A percentile compares a stretch with the other conserved stretches of the same genome.
These are phyloP conservation scores for Termitomyces bulborhizus DNA, from an alignment of 768 basidiomycete genomes.

Conservation along the genomic window DNA sequence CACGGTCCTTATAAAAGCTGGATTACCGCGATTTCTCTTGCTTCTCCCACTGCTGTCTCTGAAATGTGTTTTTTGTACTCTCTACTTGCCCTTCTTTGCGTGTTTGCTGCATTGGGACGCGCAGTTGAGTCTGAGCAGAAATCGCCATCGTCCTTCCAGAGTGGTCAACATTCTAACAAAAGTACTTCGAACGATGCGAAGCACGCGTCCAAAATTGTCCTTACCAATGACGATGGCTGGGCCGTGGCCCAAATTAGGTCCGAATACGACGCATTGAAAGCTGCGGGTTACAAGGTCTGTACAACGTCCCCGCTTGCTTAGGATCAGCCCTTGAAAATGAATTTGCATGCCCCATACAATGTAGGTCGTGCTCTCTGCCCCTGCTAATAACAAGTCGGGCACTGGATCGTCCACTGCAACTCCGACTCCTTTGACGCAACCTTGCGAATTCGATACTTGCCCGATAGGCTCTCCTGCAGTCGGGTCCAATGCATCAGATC, in stretches of 20 bases:
- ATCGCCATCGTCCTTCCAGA: constrained; percentile 11
- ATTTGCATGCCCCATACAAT: background rate
- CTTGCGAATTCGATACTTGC: constrained; percentile 39
- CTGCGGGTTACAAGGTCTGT: constrained; percentile 29
- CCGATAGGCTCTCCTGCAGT: constrained; percentile 27
- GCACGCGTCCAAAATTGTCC: too few relatives aligned
- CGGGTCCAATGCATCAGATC: background rate
- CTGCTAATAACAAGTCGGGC: constrained; percentile 36
- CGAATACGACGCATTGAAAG: constrained; percentile 26
- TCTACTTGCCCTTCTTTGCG: background rate
- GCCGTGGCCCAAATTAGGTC: constrained; percentile 36
- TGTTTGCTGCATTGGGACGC: background rate
- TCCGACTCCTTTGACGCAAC: constrained; percentile 21
- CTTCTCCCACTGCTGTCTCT: background rate
- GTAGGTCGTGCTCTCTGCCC: constrained; percentile 37
- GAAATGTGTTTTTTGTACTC: background rate
- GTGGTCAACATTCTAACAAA: background rate
- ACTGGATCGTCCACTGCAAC: constrained; percentile 29
- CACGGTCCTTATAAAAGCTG: background rate
- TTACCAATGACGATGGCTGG: constrained; percentile 22
- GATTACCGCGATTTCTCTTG: background rate
- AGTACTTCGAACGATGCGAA: too few relatives aligned
- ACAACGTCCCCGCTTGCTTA: background rate
- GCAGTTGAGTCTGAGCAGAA: constrained; percentile 3
- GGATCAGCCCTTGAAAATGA: background rate